Conservation (phyloP, 2,329 filamentous ascomycete genomes). For the Chaetomium globosum region DNA sequence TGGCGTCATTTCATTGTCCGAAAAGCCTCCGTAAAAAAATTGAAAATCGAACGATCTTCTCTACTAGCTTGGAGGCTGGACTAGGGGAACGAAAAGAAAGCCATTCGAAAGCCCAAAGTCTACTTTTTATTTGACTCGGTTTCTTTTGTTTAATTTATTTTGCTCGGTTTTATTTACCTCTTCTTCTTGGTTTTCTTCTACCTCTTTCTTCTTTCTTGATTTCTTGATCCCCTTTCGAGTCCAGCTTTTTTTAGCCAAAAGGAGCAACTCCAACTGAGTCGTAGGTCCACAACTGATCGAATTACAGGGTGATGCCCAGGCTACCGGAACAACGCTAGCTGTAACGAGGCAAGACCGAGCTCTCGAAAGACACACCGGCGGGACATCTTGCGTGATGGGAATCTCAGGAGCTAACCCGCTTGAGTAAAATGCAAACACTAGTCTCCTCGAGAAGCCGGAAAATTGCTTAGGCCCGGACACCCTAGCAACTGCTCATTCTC, state of each 20-base stretch:
- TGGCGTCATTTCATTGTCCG: constrained; percentile 29
- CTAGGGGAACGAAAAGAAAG: too few relatives aligned
- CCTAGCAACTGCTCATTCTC: neutral
- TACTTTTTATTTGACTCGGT: too few relatives aligned
- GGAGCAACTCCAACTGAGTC: neutral
- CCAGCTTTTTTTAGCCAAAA: too few relatives aligned
- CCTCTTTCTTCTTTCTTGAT: too few relatives aligned
- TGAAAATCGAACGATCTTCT: constrained; percentile 11
- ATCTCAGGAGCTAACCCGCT: constrained; percentile 2
- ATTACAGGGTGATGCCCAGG: neutral
- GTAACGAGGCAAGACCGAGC: constrained; percentile 13
- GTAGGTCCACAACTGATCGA: constrained; percentile 2
- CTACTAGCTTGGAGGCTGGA: neutral
- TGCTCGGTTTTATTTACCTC: too few relatives aligned
- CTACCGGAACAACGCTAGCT: neutral
- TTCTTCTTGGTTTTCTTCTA: too few relatives aligned
- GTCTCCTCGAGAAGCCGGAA: neutral
- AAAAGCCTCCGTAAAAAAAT: constrained; percentile 5
- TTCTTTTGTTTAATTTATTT: too few relatives aligned
- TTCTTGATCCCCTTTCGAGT: too few relatives aligned
- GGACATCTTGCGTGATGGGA: constrained; percentile 15
- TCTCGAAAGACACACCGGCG: constrained; percentile 4
- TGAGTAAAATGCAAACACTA: constrained; percentile 21
- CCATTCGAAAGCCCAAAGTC: too few relatives aligned
- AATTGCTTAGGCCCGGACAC: neutral